Conservation (phyloP, 176 grass and related monocot species). For the Juncus inflexus region DNA sequence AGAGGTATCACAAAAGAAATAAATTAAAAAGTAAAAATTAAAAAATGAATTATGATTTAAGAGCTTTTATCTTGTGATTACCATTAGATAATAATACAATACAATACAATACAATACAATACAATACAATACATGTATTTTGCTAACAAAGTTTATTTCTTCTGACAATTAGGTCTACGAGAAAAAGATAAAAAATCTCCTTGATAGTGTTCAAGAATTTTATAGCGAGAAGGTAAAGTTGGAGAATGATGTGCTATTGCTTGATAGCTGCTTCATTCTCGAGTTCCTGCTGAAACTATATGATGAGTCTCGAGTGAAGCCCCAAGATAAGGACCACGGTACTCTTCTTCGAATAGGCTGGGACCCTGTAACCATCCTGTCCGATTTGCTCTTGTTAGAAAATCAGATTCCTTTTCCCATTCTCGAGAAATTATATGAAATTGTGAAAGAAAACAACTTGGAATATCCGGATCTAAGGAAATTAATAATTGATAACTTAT, state of each 20-base stretch:
- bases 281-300: slow-evolving; percentile 2
- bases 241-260: background rate
- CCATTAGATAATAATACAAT: too few species aligned
- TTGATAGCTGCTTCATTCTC: slow-evolving; percentile 20
- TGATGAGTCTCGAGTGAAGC: background rate
- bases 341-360: background rate
- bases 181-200: background rate
- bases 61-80: too few species aligned
- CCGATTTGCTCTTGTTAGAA: slow-evolving; percentile 21
- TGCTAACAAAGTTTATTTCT: too few species aligned
- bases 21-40: too few species aligned
- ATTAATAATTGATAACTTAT: slow-evolving; percentile 6
- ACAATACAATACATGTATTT: too few species aligned
- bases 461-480: background rate
- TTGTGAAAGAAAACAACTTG: background rate
- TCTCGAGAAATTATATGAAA: slow-evolving; percentile 1
- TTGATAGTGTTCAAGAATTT: background rate
- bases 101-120: too few species aligned
- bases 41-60: too few species aligned
- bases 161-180: background rate
- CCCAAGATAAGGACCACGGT: background rate
- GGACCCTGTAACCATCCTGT: slow-evolving; percentile 15
- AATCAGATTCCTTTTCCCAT: slow-evolving; percentile 5
- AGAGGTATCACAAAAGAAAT: too few species aligned
- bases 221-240: background rate